Conservation (phyloP, 441 rosid genomes). For the Pelargonium fulgidum region DNA sequence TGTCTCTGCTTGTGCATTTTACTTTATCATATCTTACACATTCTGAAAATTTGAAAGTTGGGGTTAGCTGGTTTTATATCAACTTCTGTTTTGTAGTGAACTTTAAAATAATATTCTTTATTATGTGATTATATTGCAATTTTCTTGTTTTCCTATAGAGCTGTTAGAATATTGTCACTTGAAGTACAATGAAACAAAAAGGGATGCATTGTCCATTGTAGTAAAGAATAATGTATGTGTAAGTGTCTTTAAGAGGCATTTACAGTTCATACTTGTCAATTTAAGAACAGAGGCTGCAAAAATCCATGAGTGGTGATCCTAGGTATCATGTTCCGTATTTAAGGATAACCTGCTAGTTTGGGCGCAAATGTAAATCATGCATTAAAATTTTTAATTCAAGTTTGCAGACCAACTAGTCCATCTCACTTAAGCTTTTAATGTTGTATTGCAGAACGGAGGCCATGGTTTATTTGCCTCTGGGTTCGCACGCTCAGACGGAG, state of each 20-base stretch:
- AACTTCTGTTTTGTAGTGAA: background rate
- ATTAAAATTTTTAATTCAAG: too few species aligned
- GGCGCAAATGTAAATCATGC: background rate
- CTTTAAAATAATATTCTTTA: background rate
- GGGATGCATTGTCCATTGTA: background rate
- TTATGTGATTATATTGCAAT: background rate
- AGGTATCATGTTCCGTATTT: background rate
- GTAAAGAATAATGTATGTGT: background rate
- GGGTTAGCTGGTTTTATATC: background rate
- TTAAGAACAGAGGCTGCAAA: background rate
- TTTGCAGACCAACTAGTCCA: background rate
- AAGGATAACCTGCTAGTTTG: constrained; percentile 3
- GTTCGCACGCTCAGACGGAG: constrained; percentile 51
- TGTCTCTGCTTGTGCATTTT: background rate
- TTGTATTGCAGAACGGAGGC: constrained; percentile 40
- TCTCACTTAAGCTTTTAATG: constrained; percentile 23
- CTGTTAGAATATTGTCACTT: background rate
- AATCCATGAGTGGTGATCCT: background rate
- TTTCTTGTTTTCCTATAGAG: background rate
- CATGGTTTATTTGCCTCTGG: constrained; percentile 58
- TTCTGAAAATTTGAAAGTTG: background rate
- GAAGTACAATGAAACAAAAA: background rate
- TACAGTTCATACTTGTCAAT: background rate
- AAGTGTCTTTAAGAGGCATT: background rate
- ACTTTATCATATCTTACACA: background rate